Evolutionary conservation across 108 stramenopile genomes (phyloP).

Genomic region (Fistulifera pelliculosa): DNA sequence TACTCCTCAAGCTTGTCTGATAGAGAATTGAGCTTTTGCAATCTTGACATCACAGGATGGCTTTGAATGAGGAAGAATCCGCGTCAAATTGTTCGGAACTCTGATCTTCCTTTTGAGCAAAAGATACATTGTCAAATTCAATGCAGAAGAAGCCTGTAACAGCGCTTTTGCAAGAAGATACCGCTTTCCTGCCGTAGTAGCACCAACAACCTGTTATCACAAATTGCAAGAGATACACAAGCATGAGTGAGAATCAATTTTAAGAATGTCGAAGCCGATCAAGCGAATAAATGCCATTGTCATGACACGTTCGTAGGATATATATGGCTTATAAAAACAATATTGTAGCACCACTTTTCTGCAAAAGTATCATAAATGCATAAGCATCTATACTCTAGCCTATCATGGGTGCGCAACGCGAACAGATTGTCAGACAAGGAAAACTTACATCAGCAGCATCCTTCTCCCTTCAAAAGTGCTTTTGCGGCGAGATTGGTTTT

Average conservation of each 20-base stretch:
- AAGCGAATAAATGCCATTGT: slow-evolving; percentile 50
- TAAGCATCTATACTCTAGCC: slow-evolving; percentile 39
- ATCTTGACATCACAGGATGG: slow-evolving; percentile 72
- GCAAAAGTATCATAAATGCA: slow-evolving; percentile 44
- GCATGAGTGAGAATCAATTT: slow-evolving; percentile 3
- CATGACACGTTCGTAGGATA: slow-evolving; percentile 56
- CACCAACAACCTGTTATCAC: slow-evolving; percentile 59
- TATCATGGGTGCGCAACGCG: slow-evolving; percentile 64
- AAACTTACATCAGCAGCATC: slow-evolving; percentile 54
- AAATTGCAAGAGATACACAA: slow-evolving; percentile 9
- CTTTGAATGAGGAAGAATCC: slow-evolving; percentile 26
- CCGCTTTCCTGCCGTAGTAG: slow-evolving; percentile 51
- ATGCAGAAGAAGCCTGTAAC: slow-evolving; percentile 50
- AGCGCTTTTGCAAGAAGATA: slow-evolving; percentile 65
- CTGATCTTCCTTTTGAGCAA: slow-evolving; percentile 47
- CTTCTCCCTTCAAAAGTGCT: slow-evolving; percentile 40
- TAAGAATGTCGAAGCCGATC: slow-evolving; percentile 39
- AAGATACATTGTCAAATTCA: slow-evolving; percentile 73
- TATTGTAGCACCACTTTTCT: slow-evolving; percentile 79
- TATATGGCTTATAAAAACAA: slow-evolving; percentile 25
- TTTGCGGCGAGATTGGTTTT: slow-evolving; percentile 36
- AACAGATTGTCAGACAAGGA: background rate
- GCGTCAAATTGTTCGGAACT: slow-evolving; percentile 7
- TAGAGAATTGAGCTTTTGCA: slow-evolving; percentile 55
- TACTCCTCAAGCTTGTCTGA: slow-evolving; percentile 45